phyloP scores from a whole-genome alignment of 2,329 filamentous ascomycete genomes.

The Paecilomyces niveus region DNA sequence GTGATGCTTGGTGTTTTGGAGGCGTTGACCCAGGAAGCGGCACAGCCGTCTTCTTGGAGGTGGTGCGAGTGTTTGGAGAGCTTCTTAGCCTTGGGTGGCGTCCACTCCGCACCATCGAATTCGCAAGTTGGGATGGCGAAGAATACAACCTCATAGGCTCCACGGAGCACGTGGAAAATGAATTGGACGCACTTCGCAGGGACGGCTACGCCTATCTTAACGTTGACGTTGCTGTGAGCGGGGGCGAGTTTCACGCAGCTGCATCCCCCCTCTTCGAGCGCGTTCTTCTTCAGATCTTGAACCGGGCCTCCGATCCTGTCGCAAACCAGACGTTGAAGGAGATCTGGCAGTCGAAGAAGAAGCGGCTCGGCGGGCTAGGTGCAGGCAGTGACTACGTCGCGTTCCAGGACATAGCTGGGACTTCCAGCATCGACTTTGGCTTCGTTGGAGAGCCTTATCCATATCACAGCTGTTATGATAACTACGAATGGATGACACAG shows the following conservation, averaged over 20 bases:
- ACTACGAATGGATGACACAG: slow-evolving; percentile 73
- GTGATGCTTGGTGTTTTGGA: slow-evolving; percentile 87
- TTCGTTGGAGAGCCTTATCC: slow-evolving; percentile 65
- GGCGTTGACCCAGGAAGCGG: slow-evolving; percentile 80
- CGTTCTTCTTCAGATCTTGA: slow-evolving; percentile 64
- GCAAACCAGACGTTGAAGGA: slow-evolving; percentile 65
- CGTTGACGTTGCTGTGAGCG: slow-evolving; percentile 74
- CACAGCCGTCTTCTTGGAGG: slow-evolving; percentile 84
- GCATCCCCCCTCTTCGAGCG: slow-evolving; percentile 75
- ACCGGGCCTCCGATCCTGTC: slow-evolving; percentile 65
- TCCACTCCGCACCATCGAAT: slow-evolving; percentile 88
- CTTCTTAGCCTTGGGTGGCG: slow-evolving; percentile 74
- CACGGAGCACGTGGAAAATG: slow-evolving; percentile 88
- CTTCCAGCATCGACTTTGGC: slow-evolving; percentile 75
- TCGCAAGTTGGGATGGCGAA: slow-evolving; percentile 91
- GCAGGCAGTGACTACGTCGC: slow-evolving; percentile 77
- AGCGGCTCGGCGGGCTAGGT: slow-evolving; percentile 60
- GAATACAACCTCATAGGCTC: slow-evolving; percentile 93
- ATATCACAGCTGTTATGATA: slow-evolving; percentile 82
- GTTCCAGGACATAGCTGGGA: slow-evolving; percentile 87
- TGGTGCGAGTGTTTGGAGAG: slow-evolving; percentile 76
- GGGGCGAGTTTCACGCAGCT: slow-evolving; percentile 65
- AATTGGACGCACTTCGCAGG: slow-evolving; percentile 63
- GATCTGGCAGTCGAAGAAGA: slow-evolving; percentile 61
- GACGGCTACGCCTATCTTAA: slow-evolving; percentile 86